A percentile compares a stretch with the other conserved stretches of the same genome.
Evolutionary conservation across 2,329 filamentous ascomycete genomes (phyloP).

Genomic region (Cyanodermella asteris): DNA sequence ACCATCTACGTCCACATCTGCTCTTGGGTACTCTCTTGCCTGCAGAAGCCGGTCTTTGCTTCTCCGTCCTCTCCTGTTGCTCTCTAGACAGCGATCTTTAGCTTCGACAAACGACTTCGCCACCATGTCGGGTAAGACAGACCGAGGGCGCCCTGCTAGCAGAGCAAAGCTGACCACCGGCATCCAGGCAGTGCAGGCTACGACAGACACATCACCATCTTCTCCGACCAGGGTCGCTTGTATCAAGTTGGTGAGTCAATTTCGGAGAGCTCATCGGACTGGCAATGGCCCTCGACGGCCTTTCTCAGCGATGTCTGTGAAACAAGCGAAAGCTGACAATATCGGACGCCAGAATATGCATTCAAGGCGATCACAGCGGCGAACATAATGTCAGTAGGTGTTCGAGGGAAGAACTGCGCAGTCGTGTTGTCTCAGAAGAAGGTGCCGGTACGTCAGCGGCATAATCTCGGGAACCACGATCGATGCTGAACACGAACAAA

Average conservation of each 20-base stretch:
- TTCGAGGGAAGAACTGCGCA: conserved; percentile 89
- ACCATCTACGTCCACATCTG: too few species aligned
- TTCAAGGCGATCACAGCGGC: conserved; percentile 99
- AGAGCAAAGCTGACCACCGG: conserved; percentile 3
- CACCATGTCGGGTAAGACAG: conserved; percentile 16
- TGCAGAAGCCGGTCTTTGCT: too few species aligned
- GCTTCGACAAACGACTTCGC: too few species aligned
- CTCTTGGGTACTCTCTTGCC: too few species aligned
- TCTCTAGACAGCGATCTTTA: too few species aligned
- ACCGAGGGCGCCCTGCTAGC: neutral
- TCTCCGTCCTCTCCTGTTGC: too few species aligned
- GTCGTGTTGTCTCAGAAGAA: conserved; percentile 98
- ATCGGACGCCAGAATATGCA: conserved; percentile 63
- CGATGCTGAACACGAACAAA: neutral
- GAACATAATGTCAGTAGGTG: conserved; percentile 94
- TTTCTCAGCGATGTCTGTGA: neutral
- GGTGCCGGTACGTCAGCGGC: conserved; percentile 54
- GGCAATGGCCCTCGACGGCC: neutral
- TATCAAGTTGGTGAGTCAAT: conserved; percentile 88
- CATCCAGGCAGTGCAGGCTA: conserved; percentile 60
- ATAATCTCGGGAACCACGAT: conserved; percentile 10
- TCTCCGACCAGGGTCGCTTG: conserved; percentile 91
- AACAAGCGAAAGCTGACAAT: neutral
- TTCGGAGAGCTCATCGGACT: neutral
- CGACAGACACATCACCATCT: conserved; percentile 98